Evolutionary conservation across 2,329 filamentous ascomycete genomes (phyloP).

Genomic region (Lachnellula cervina): DNA sequence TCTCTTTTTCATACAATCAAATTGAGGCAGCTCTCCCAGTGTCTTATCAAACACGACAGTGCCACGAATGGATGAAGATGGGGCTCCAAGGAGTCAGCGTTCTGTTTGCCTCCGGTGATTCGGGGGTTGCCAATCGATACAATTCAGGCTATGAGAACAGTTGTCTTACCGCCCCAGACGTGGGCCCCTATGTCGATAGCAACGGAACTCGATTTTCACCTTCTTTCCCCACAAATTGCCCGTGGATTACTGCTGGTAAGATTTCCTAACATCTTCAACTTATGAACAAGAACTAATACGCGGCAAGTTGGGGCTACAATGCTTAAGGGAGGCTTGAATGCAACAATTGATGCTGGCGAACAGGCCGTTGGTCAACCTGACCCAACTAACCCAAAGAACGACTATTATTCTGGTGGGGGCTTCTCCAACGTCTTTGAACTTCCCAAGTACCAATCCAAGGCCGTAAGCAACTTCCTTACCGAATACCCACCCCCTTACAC

Average conservation of each 20-base stretch:
- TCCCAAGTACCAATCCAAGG: slow-evolving; percentile 23
- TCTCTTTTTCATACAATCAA: slow-evolving; percentile 22
- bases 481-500: slow-evolving; percentile 15
- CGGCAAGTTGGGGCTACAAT: not conserved
- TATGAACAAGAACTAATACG: not conserved
- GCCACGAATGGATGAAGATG: slow-evolving; percentile 56
- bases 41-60: slow-evolving; percentile 55
- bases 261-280: not conserved
- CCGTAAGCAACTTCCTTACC: slow-evolving; percentile 20
- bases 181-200: slow-evolving; percentile 9
- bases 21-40: slow-evolving; percentile 46
- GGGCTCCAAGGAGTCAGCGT: slow-evolving; percentile 58
- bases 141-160: slow-evolving; percentile 12
- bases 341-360: slow-evolving; percentile 43
- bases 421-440: slow-evolving; percentile 41
- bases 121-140: slow-evolving; percentile 32
- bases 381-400: slow-evolving; percentile 28
- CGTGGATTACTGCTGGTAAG: slow-evolving; percentile 61
- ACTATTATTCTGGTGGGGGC: slow-evolving; percentile 40
- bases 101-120: slow-evolving; percentile 54
- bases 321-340: not conserved
- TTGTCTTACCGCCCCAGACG: slow-evolving; percentile 13
- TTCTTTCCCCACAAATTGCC: slow-evolving; percentile 61
- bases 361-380: slow-evolving; percentile 30
- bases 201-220: slow-evolving; percentile 31